Conservation (phyloP, 805 yeast species). For the Pichia scutulata region DNA sequence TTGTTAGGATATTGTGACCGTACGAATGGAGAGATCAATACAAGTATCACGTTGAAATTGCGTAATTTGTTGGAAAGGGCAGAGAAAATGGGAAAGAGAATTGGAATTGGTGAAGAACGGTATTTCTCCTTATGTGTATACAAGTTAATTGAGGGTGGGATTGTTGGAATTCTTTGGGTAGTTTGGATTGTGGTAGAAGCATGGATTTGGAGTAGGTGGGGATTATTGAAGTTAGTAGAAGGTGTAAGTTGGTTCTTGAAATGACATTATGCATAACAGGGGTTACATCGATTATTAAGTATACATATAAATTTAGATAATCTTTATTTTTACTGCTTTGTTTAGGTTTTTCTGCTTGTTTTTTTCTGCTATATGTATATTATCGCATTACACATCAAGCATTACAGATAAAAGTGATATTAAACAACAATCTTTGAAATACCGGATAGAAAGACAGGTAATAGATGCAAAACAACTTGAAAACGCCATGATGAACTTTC, state of each 20-base stretch:
- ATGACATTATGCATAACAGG: no score
- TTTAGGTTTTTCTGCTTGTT: no score
- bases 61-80: constrained; percentile 45
- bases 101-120: constrained; percentile 20
- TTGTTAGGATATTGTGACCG: constrained; percentile 57
- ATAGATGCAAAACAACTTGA: no score
- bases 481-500: no score
- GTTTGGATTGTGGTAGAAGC: constrained; percentile 52
- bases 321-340: no score
- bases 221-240: neutral
- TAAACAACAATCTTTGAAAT: no score
- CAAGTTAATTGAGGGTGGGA: constrained; percentile 40
- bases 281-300: no score
- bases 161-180: constrained; percentile 43
- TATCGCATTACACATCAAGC: no score
- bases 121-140: constrained; percentile 34
- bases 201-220: constrained; percentile 30
- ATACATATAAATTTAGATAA: no score
- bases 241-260: neutral
- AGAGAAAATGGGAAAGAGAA: constrained; percentile 25
- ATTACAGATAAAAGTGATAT: no score
- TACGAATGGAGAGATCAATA: constrained; percentile 64
- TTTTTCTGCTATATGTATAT: no score
- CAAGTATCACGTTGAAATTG: constrained; percentile 57
- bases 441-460: no score